A percentile compares a stretch with the other conserved stretches of the same genome.
These are phyloP conservation scores for Dipodascus geniculatus DNA, from an alignment of 805 yeast genomes.

Conservation along the genomic window DNA sequence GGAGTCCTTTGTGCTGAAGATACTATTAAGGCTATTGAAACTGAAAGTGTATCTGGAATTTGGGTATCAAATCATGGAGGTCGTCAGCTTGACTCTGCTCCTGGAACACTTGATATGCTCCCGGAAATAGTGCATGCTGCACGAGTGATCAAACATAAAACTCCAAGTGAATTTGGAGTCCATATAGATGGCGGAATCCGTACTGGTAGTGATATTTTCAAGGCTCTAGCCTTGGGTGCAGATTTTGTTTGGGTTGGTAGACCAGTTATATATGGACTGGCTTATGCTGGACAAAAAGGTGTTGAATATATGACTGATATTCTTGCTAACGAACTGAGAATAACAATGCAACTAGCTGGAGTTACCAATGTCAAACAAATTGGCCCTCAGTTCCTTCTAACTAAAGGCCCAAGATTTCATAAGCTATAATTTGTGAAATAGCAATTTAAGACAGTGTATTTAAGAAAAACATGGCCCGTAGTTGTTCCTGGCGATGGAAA, in stretches of 20 bases:
- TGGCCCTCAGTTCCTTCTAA: slow-evolving; percentile 6
- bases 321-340: slow-evolving; percentile 15
- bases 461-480: too few species aligned
- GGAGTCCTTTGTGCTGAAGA: slow-evolving; percentile 63
- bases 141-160: slow-evolving; percentile 21
- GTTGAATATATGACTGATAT: slow-evolving; percentile 28
- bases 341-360: slow-evolving; percentile 19
- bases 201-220: slow-evolving; percentile 54
- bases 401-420: slow-evolving; percentile 11
- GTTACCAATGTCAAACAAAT: slow-evolving; percentile 11
- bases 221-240: slow-evolving; percentile 61
- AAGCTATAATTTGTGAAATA: too few species aligned
- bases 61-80: slow-evolving; percentile 73
- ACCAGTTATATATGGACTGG: slow-evolving; percentile 54
- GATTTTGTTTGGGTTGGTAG: slow-evolving; percentile 56
- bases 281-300: slow-evolving; percentile 59
- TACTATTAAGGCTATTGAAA: slow-evolving; percentile 43
- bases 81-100: slow-evolving; percentile 52
- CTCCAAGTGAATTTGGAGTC: slow-evolving; percentile 31
- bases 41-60: slow-evolving; percentile 46
- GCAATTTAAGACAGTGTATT: too few species aligned
- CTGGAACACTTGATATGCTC: slow-evolving; percentile 53
- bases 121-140: slow-evolving; percentile 36
- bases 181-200: slow-evolving; percentile 62
- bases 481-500: too few species aligned